phyloP scores from a whole-genome alignment of 1,284 basidiomycete genomes.

The Meripilus lineatus region DNA sequence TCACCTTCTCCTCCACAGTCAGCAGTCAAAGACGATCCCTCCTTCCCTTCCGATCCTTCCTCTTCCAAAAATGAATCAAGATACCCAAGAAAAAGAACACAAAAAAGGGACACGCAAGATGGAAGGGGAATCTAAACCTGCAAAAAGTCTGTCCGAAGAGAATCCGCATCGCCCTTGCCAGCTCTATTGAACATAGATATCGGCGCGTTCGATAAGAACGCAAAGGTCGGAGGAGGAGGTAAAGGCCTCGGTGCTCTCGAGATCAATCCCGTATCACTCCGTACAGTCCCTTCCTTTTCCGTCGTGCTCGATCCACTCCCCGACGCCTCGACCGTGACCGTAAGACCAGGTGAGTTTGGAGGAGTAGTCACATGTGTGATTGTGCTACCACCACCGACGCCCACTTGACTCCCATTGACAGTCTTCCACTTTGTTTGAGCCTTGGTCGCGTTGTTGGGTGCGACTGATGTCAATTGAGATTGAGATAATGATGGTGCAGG shows the following conservation, averaged over 20 bases:
- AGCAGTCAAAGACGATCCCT: too few species aligned
- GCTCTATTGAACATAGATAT: neutral
- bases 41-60: too few species aligned
- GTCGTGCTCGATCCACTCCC: neutral
- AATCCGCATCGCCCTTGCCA: slow-evolving; percentile 10
- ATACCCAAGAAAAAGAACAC: neutral
- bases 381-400: too few species aligned
- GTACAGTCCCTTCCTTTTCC: neutral
- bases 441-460: slow-evolving; percentile 1
- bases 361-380: slow-evolving; percentile 1
- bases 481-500: neutral
- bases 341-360: neutral
- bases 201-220: slow-evolving; percentile 5
- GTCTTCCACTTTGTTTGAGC: too few species aligned
- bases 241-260: neutral
- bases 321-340: neutral
- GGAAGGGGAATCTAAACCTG: slow-evolving; percentile 8
- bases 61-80: too few species aligned
- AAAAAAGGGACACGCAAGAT: neutral
- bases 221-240: slow-evolving; percentile 2
- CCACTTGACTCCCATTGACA: too few species aligned
- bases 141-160: slow-evolving; percentile 9
- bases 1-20: too few species aligned
- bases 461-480: neutral
- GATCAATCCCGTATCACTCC: neutral